Evolutionary conservation across 805 yeast species (phyloP).

Genomic region (Zygosaccharomyces bailii): DNA sequence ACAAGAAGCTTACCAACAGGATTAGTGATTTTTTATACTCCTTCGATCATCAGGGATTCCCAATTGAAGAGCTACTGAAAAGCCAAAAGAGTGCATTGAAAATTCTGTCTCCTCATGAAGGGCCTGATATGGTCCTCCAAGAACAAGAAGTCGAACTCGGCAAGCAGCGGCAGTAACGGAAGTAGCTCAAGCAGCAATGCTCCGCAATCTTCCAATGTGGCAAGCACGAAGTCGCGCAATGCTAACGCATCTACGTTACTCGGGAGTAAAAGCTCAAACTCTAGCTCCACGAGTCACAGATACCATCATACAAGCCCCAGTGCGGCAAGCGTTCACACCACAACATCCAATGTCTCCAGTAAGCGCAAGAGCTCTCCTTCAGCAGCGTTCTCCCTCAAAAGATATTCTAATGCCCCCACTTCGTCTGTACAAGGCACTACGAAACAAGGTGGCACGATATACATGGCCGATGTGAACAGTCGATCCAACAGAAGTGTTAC

Average conservation of each 20-base stretch:
- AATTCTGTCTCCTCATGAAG: conserved; percentile 16
- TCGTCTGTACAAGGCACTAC: background rate
- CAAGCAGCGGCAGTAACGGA: conserved; percentile 4
- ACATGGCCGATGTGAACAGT: conserved; percentile 5
- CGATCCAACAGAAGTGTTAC: conserved; percentile 13
- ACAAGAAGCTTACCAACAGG: background rate
- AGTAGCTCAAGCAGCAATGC: background rate
- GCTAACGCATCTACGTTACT: conserved; percentile 1
- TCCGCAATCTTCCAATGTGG: background rate
- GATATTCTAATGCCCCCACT: conserved; percentile 10
- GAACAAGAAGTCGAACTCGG: conserved; percentile 17
- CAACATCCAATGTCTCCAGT: conserved; percentile 3
- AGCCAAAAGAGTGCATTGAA: background rate
- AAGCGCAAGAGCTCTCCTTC: conserved; percentile 15
- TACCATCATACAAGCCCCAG: conserved; percentile 8
- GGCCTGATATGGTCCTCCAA: conserved; percentile 27
- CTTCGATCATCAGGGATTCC: background rate
- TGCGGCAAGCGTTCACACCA: conserved; percentile 3
- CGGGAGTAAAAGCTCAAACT: conserved; percentile 3
- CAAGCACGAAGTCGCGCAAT: conserved; percentile 3
- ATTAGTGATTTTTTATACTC: background rate
- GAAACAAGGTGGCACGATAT: background rate
- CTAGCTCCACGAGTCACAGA: background rate
- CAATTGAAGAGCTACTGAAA: background rate
- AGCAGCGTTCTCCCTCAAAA: conserved; percentile 12